These are phyloP conservation scores for Malassezia sp. DNA, from an alignment of 1,284 basidiomycete species.

Conservation along the genomic window DNA sequence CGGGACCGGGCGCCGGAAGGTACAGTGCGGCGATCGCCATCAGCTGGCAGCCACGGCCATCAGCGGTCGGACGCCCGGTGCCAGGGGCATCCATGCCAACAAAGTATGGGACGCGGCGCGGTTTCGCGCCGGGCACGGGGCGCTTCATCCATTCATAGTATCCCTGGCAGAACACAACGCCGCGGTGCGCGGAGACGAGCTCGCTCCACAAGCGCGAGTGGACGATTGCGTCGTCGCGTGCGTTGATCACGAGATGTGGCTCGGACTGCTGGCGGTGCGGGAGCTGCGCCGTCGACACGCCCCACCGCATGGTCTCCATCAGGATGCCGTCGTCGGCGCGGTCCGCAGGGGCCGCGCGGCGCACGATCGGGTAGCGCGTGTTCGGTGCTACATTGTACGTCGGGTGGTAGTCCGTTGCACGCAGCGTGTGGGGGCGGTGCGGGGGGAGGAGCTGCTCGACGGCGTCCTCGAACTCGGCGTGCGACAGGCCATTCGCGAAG, in stretches of 20 bases:
- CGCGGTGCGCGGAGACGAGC: slow-evolving; percentile 24
- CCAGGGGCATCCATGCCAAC: slow-evolving; percentile 62
- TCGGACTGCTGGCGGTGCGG: slow-evolving; percentile 72
- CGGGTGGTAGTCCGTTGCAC: slow-evolving; percentile 20
- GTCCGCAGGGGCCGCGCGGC: background rate
- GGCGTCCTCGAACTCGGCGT: slow-evolving; percentile 20
- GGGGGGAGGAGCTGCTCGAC: slow-evolving; percentile 18
- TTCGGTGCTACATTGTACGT: slow-evolving; percentile 39
- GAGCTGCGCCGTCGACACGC: slow-evolving; percentile 46
- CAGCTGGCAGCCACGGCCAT: slow-evolving; percentile 55
- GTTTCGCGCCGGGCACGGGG: slow-evolving; percentile 7
- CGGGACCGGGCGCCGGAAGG: slow-evolving; percentile 60
- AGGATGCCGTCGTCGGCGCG: background rate
- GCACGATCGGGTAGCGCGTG: slow-evolving; percentile 27
- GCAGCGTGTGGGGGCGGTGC: slow-evolving; percentile 3
- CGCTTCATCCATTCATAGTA: slow-evolving; percentile 38
- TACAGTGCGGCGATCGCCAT: slow-evolving; percentile 83
- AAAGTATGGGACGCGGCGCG: slow-evolving; percentile 53
- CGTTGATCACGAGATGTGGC: slow-evolving; percentile 74
- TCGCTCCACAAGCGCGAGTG: slow-evolving; percentile 24
- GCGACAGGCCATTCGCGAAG: slow-evolving; percentile 26
- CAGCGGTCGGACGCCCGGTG: slow-evolving; percentile 56
- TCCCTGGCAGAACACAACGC: slow-evolving; percentile 42
- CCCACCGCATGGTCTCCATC: slow-evolving; percentile 13
- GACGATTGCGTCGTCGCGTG: slow-evolving; percentile 68